Base-by-base conservation (phyloP, 768 basidiomycete genomes). In the Crepidotus variabilis region DNA sequence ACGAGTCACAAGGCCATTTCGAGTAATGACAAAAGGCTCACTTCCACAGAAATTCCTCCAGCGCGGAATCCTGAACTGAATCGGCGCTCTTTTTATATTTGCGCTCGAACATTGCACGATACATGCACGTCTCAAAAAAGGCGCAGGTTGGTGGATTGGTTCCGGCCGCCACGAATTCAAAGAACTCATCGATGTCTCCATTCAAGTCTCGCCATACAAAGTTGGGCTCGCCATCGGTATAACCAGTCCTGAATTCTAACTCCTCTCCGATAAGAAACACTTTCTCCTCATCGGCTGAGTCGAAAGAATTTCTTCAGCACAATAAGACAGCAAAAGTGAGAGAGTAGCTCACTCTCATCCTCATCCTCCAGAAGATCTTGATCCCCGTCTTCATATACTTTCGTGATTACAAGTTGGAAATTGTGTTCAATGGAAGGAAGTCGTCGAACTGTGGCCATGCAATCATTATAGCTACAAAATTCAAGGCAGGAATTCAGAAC, bases 331-430 rank as follows among this genome's bases (percentile, higher is more conserved):
- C 33, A 16, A 20, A 20, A 57, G 47, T 4, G 48, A 22, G 8
- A 16, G 50, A 59, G n/a, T 50, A 21, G 73, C 84, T 62, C 60
- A 88, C 89, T 89, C 75, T 91, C 88, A 56, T 94, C 94, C 69
- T 96, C 93, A 62, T 98, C 96, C 65, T 97, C 94, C 16, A 98
- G 73, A 43, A 98, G 71, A 65, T 96, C 90, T 71, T 96, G 94
- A 67, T 98, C 95, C 2, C 94, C 97, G 60, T 98, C 96, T 63
- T 98, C 94, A 66, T 92, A 98, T 1, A 97, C 94, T 58, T 95
- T 80, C n/a, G 94, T 97, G 53, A 98, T 86, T 9, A 97, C 95
- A 9, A 99, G 81, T 69, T 98, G 91, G 68, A 88, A 92, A 71
- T 84, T 86, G 78, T 85, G 91, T 61, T 82, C 90, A 46, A 89